Conservation (phyloP, 2,329 filamentous ascomycete species). For the Sporothrix pallida region DNA sequence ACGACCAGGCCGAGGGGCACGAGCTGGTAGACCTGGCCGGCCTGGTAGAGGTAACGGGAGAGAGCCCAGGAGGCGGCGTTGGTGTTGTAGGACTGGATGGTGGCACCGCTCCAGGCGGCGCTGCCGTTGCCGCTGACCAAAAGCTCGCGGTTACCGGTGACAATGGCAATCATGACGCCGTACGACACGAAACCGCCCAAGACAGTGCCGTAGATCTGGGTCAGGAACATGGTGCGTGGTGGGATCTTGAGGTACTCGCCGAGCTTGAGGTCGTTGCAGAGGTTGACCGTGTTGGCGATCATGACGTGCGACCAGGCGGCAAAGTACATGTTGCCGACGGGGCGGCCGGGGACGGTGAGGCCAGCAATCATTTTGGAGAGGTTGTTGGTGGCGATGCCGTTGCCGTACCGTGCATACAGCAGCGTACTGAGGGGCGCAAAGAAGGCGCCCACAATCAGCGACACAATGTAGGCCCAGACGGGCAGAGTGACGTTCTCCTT, state of each 20-base stretch:
- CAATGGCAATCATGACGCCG: slow-evolving; percentile 57
- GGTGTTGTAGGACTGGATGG: slow-evolving; percentile 56
- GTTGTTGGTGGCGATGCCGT: slow-evolving; percentile 64
- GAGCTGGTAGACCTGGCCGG: slow-evolving; percentile 51
- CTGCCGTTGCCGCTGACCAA: slow-evolving; percentile 55
- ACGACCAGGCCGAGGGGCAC: slow-evolving; percentile 59
- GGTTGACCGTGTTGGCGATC: slow-evolving; percentile 55
- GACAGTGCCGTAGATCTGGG: slow-evolving; percentile 61
- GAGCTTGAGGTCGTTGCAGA: slow-evolving; percentile 62
- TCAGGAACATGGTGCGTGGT: slow-evolving; percentile 60
- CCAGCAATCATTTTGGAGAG: slow-evolving; percentile 63
- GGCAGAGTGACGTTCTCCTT: slow-evolving; percentile 56
- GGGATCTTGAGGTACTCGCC: slow-evolving; percentile 66
- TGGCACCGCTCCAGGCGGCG: slow-evolving; percentile 59
- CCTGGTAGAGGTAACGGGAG: slow-evolving; percentile 59
- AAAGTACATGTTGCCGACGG: slow-evolving; percentile 64
- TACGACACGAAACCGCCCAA: slow-evolving; percentile 58
- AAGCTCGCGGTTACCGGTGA: slow-evolving; percentile 55
- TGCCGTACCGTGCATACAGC: slow-evolving; percentile 59
- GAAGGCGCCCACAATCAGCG: slow-evolving; percentile 52
- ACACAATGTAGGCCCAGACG: slow-evolving; percentile 54
- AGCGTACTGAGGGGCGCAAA: slow-evolving; percentile 61
- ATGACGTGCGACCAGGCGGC: slow-evolving; percentile 64
- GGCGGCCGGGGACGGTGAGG: slow-evolving; percentile 56
- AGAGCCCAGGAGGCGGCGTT: slow-evolving; percentile 58